Evolutionary conservation across 495 filamentous ascomycete species (phyloP).

Genomic region (Lasiosphaeria miniovina): DNA sequence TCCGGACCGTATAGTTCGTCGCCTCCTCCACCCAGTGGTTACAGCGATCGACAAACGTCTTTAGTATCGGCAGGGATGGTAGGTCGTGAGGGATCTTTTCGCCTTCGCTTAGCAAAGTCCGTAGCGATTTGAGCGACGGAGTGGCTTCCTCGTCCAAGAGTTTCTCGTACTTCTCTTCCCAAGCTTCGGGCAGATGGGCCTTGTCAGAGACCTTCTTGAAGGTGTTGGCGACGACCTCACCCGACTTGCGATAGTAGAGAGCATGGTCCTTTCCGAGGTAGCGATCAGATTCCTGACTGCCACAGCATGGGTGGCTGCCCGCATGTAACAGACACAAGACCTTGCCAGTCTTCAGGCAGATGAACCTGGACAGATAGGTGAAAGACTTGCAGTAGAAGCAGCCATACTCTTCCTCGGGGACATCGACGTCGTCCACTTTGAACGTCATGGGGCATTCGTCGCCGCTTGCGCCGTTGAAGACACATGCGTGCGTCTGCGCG

Average conservation of each 20-base stretch:
- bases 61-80: slow-evolving; percentile 75
- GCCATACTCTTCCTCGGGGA: slow-evolving; percentile 84
- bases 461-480: slow-evolving; percentile 39
- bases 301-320: slow-evolving; percentile 76
- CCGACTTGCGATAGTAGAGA: slow-evolving; percentile 70
- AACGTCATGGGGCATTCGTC: slow-evolving; percentile 42
- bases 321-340: slow-evolving; percentile 77
- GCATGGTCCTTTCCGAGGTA: slow-evolving; percentile 62
- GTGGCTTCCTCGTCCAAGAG: slow-evolving; percentile 75
- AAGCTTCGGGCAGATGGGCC: slow-evolving; percentile 78
- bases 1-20: slow-evolving; percentile 92
- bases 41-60: slow-evolving; percentile 87
- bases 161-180: slow-evolving; percentile 87
- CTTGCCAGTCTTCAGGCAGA: slow-evolving; percentile 73
- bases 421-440: slow-evolving; percentile 64
- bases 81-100: slow-evolving; percentile 96
- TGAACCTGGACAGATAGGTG: slow-evolving; percentile 85
- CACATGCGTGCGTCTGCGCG: slow-evolving; percentile 34
- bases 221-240: slow-evolving; percentile 61
- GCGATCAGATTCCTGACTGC: slow-evolving; percentile 55
- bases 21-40: slow-evolving; percentile 99
- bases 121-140: slow-evolving; percentile 82
- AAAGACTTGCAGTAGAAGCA: slow-evolving; percentile 91
- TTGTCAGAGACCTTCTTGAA: slow-evolving; percentile 81
- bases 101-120: slow-evolving; percentile 84